Conservation (phyloP, 768 basidiomycete genomes). For the Grammothele lineata region DNA sequence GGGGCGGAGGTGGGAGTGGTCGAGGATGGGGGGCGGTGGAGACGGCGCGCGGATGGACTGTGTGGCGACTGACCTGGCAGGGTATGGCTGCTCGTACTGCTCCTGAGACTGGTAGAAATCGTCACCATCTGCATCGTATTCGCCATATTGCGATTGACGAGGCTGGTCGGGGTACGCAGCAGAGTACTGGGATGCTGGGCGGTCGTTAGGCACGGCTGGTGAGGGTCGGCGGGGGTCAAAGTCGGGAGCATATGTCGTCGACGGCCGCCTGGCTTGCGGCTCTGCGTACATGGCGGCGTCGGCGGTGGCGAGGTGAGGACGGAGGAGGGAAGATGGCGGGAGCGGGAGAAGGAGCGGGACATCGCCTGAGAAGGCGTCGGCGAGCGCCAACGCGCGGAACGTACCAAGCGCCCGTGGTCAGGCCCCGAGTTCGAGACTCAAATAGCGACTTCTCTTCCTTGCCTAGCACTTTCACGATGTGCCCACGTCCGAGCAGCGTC, state of each 20-base stretch:
- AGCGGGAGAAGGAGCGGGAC: too few species aligned
- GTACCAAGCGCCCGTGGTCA: too few species aligned
- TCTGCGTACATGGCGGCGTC: conserved; percentile 24
- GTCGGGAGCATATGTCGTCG: conserved; percentile 21
- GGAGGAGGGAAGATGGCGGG: too few species aligned
- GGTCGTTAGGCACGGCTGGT: conserved; percentile 9
- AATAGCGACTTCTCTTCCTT: too few species aligned
- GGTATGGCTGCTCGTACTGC: conserved; percentile 19
- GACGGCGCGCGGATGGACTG: conserved; percentile 56
- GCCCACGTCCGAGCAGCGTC: too few species aligned
- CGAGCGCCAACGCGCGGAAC: too few species aligned
- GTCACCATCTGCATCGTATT: conserved; percentile 21
- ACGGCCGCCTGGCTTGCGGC: conserved; percentile 15
- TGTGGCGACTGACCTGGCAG: conserved; percentile 19
- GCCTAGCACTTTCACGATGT: too few species aligned
- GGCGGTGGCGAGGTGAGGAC: too few species aligned
- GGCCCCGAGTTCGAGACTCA: too few species aligned
- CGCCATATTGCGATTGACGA: conserved; percentile 11
- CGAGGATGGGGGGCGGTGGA: conserved; percentile 70
- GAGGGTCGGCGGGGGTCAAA: conserved; percentile 18
- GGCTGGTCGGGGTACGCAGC: conserved; percentile 13
- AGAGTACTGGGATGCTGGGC: conserved; percentile 15
- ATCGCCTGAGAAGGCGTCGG: too few species aligned
- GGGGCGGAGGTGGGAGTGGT: conserved; percentile 89
- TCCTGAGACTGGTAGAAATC: conserved; percentile 26